Percentiles rank a stretch among this genome's conserved stretches.
phyloP scores from a whole-genome alignment of 2,329 filamentous ascomycete species.

The Dactylellina leptospora region DNA sequence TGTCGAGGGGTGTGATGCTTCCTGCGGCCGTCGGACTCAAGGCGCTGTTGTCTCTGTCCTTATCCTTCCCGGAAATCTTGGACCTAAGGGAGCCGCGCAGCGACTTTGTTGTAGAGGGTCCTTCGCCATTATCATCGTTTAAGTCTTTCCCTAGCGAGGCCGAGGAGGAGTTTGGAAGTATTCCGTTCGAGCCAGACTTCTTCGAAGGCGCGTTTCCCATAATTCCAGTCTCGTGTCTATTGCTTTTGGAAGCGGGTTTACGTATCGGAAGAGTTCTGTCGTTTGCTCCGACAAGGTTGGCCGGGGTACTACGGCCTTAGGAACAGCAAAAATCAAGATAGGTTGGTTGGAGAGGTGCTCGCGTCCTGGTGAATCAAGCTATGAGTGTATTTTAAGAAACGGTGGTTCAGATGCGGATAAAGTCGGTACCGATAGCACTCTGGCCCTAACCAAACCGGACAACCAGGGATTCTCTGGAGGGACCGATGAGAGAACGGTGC shows the following conservation, averaged over 20 bases:
- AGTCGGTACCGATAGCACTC: constrained; percentile 45
- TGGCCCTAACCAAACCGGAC: constrained; percentile 6
- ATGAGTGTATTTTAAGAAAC: constrained; percentile 15
- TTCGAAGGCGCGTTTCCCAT: constrained; percentile 58
- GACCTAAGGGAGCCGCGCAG: constrained; percentile 56
- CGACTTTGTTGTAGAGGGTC: constrained; percentile 55
- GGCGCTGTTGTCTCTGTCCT: constrained; percentile 52
- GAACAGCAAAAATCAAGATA: constrained; percentile 23
- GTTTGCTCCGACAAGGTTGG: not conserved
- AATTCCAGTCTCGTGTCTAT: constrained; percentile 28
- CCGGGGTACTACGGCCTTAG: constrained; percentile 25
- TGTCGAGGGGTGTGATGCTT: constrained; percentile 44
- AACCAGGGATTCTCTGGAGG: constrained; percentile 8
- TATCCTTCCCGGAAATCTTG: constrained; percentile 56
- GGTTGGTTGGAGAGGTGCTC: constrained; percentile 11
- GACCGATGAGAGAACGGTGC: too few species aligned
- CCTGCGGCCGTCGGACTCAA: constrained; percentile 52
- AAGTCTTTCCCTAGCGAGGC: constrained; percentile 45
- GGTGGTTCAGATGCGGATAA: constrained; percentile 43
- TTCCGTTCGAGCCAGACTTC: constrained; percentile 52
- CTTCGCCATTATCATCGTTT: constrained; percentile 48
- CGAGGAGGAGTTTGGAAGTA: constrained; percentile 45
- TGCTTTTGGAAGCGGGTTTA: constrained; percentile 8
- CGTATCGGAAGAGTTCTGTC: constrained; percentile 2
- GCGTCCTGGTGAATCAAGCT: constrained; percentile 36